A percentile compares a stretch with the other conserved stretches of the same genome.
phyloP scores from a whole-genome alignment of 2,329 filamentous ascomycete genomes.

The Ceratocystis cacaofunesta region DNA sequence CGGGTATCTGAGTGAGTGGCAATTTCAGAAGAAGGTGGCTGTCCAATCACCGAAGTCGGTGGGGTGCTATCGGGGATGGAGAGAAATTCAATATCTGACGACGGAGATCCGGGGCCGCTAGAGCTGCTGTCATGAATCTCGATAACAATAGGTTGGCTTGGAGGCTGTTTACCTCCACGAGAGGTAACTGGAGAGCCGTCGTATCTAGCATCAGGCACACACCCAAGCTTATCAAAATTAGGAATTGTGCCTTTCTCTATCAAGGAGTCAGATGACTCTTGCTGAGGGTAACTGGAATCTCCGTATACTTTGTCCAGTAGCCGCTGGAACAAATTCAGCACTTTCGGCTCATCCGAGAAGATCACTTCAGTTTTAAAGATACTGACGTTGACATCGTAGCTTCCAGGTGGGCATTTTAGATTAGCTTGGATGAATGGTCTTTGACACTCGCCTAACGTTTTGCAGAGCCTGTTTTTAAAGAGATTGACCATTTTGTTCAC shows the following conservation, averaged over 20 bases:
- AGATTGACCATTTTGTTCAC: constrained; percentile 43
- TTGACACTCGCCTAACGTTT: constrained; percentile 24
- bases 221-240: background rate
- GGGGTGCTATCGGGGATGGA: background rate
- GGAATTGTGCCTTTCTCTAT: background rate
- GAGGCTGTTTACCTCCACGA: background rate
- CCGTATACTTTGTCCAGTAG: constrained; percentile 31
- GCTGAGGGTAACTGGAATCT: background rate
- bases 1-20: background rate
- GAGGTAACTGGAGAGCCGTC: background rate
- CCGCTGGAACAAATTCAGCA: constrained; percentile 33
- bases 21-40: background rate
- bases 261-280: background rate
- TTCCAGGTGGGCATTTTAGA: constrained; percentile 44
- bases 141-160: background rate
- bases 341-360: constrained; percentile 39
- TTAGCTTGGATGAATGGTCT: constrained; percentile 50
- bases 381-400: constrained; percentile 59
- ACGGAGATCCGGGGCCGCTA: background rate
- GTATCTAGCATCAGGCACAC: background rate
- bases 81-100: background rate
- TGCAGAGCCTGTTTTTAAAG: constrained; percentile 37
- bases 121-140: background rate
- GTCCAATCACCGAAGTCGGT: background rate
- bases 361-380: constrained; percentile 58